Conservation (phyloP, 148 eudicot genomes). For the Rhododendron griersonianum region DNA sequence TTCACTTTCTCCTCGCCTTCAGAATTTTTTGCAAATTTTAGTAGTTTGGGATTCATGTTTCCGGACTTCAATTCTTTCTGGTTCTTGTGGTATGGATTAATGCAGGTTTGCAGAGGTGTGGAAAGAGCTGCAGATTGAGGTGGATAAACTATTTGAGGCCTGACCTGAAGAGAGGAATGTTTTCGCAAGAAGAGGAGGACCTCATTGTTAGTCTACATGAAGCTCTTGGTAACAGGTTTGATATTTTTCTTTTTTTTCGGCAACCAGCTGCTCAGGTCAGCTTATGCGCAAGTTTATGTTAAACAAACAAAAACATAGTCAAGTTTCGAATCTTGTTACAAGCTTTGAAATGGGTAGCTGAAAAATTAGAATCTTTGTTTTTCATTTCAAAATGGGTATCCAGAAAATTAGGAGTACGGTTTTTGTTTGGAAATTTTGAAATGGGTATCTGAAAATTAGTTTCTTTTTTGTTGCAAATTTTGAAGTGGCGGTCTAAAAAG, state of each 20-base stretch:
- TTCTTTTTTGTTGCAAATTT: neutral
- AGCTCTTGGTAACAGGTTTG: conserved; percentile 76
- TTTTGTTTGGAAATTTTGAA: neutral
- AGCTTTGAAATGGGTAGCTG: neutral
- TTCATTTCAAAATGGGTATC: neutral
- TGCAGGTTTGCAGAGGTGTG: conserved; percentile 80
- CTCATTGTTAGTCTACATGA: conserved; percentile 57
- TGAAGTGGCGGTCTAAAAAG: neutral
- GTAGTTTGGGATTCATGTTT: neutral
- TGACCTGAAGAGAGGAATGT: conserved; percentile 84
- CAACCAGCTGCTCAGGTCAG: no score
- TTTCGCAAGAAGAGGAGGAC: conserved; percentile 72
- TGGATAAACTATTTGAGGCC: conserved; percentile 91
- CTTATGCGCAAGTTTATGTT: no score
- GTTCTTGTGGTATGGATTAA: neutral
- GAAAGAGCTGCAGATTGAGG: conserved; percentile 82
- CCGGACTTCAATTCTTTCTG: neutral
- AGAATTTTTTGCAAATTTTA: neutral
- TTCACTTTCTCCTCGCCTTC: neutral
- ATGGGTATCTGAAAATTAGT: neutral
- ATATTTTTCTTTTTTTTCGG: no score
- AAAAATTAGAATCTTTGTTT: neutral
- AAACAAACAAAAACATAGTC: neutral
- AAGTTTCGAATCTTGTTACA: neutral
- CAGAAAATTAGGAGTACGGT: neutral